Evolutionary conservation across 768 basidiomycete genomes (phyloP).

Genomic region (Pleurotus citrinopileatus): DNA sequence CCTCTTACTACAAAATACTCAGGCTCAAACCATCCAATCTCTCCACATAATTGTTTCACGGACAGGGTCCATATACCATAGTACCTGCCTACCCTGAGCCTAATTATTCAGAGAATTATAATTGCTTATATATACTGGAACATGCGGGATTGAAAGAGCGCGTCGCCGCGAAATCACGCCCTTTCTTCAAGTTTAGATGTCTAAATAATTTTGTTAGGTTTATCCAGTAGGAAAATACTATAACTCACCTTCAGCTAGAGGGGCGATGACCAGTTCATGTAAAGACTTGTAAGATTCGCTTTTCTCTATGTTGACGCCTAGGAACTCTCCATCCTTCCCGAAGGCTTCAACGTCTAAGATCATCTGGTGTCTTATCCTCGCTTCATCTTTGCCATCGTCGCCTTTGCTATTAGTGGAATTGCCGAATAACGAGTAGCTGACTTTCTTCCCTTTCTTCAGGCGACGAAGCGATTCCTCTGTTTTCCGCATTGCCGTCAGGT

Average conservation of each 20-base stretch:
- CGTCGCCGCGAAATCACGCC: background rate
- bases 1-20: conserved; percentile 22
- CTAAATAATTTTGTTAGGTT: background rate
- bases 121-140: background rate
- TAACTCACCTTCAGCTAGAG: conserved; percentile 30
- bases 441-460: conserved; percentile 83
- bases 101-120: background rate
- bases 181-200: background rate
- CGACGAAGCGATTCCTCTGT: conserved; percentile 86
- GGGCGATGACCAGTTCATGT: conserved; percentile 55
- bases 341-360: conserved; percentile 84
- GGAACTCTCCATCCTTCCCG: conserved; percentile 65
- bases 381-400: conserved; percentile 82
- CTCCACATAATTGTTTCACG: conserved; percentile 47
- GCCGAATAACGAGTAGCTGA: conserved; percentile 78
- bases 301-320: conserved; percentile 62
- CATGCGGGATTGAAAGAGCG: background rate
- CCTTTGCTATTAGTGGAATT: conserved; percentile 41
- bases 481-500: conserved; percentile 84
- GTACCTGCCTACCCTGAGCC: conserved; percentile 29
- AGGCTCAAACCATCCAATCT: conserved; percentile 17
- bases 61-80: conserved; percentile 61
- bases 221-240: conserved; percentile 5
- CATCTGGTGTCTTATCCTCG: conserved; percentile 83
- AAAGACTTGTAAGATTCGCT: conserved; percentile 54